A percentile compares a stretch with the other conserved stretches of the same genome.
Evolutionary conservation across 495 filamentous ascomycete species (phyloP).

Genomic region (Hyaloscypha hepaticicola): DNA sequence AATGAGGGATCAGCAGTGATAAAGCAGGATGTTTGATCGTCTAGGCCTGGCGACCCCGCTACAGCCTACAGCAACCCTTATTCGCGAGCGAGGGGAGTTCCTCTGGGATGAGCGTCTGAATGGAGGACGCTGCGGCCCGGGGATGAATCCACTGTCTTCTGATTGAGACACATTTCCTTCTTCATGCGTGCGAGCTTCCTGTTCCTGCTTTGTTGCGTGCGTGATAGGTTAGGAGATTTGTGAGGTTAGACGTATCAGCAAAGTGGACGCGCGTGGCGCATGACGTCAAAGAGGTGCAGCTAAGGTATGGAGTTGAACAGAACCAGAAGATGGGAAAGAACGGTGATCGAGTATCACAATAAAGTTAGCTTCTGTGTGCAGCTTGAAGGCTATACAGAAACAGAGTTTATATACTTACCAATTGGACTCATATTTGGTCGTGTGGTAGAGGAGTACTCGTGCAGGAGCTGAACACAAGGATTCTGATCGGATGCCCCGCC

Average conservation of each 20-base stretch:
- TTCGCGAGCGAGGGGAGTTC: background rate
- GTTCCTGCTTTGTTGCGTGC: background rate
- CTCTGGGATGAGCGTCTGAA: background rate
- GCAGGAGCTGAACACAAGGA: background rate
- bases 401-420: background rate
- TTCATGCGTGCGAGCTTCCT: background rate
- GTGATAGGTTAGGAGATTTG: background rate
- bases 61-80: background rate
- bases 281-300: constrained; percentile 2
- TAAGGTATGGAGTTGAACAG: background rate
- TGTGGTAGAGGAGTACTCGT: background rate
- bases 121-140: background rate
- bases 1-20: constrained; percentile 4
- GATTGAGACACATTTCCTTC: constrained; percentile 1
- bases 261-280: background rate
- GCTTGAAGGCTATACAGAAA: background rate
- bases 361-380: background rate
- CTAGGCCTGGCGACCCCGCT: background rate
- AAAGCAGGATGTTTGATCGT: constrained; percentile 2
- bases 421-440: background rate
- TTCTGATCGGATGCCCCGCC: background rate
- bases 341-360: background rate
- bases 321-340: background rate
- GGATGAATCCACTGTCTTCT: background rate
- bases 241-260: background rate